Percentiles rank a stretch among this genome's conserved stretches.
Evolutionary conservation across 106 monocot genomes (phyloP).

Genomic region (Narthecium ossifragum): DNA sequence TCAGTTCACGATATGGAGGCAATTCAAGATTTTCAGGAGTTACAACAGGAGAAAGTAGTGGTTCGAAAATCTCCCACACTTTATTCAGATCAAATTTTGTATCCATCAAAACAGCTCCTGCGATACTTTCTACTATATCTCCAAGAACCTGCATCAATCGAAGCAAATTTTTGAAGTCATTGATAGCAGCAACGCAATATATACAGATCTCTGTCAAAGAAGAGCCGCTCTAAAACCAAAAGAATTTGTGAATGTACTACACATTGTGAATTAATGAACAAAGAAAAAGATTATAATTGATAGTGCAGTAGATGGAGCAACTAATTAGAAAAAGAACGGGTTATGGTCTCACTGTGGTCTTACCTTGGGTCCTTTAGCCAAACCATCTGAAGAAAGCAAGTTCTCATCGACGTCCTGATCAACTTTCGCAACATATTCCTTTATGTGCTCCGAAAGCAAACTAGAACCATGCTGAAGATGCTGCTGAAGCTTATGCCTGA

Average conservation of each 20-base stretch:
- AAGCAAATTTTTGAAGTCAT: not conserved
- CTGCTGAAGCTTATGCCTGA: slow-evolving; percentile 63
- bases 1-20: slow-evolving; percentile 57
- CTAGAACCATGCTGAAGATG: slow-evolving; percentile 78
- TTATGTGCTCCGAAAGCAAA: slow-evolving; percentile 61
- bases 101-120: slow-evolving; percentile 80
- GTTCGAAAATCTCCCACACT: slow-evolving; percentile 72
- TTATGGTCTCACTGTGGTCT: too few relatives aligned
- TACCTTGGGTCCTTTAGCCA: slow-evolving; percentile 64
- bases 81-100: slow-evolving; percentile 42
- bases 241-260: too few relatives aligned
- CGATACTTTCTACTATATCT: slow-evolving; percentile 93
- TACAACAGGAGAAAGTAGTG: slow-evolving; percentile 79
- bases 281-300: too few relatives aligned
- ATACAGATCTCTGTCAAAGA: too few relatives aligned
- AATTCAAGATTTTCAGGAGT: slow-evolving; percentile 78
- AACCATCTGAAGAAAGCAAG: slow-evolving; percentile 6
- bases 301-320: too few relatives aligned
- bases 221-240: too few relatives aligned
- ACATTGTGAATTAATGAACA: too few relatives aligned
- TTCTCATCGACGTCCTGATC: slow-evolving; percentile 15
- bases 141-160: slow-evolving; percentile 78
- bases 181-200: too few relatives aligned
- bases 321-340: too few relatives aligned
- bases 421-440: slow-evolving; percentile 40